phyloP scores from a whole-genome alignment of 306 rosid genomes.

The Cucurbita pepo region DNA sequence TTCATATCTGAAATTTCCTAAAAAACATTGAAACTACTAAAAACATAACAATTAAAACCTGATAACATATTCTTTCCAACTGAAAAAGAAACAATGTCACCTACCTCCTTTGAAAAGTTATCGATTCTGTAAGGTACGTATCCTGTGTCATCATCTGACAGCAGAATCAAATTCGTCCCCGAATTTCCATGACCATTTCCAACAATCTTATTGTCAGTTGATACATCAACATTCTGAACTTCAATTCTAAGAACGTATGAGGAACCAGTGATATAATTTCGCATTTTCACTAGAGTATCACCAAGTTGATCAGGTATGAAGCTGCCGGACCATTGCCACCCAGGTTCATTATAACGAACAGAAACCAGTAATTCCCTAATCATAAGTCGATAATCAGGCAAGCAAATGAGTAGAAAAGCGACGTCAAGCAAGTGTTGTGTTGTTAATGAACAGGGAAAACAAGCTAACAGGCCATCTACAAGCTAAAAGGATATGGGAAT shows the following conservation, averaged over 20 bases:
- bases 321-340: conserved; percentile 99
- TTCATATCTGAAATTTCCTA: not conserved
- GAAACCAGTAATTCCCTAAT: conserved; percentile 85
- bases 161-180: conserved; percentile 80
- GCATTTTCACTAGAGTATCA: conserved; percentile 86
- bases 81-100: conserved; percentile 8
- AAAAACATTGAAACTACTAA: not conserved
- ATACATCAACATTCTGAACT: conserved; percentile 92
- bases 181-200: conserved; percentile 86
- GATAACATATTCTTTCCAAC: not conserved
- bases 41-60: not conserved
- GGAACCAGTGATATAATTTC: conserved; percentile 53
- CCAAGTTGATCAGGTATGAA: conserved; percentile 82
- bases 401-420: conserved; percentile 3
- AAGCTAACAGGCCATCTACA: not conserved
- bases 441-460: not conserved
- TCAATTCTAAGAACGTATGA: conserved; percentile 70
- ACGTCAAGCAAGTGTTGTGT: not conserved
- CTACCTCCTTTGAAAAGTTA: conserved; percentile 85
- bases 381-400: conserved; percentile 10
- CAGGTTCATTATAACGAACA: conserved; percentile 64
- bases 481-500: not conserved
- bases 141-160: conserved; percentile 89
- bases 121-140: conserved; percentile 96
- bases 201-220: conserved; percentile 56